Evolutionary conservation across 345 rosid genomes (phyloP).

Genomic region (Carallia pectinifolia): DNA sequence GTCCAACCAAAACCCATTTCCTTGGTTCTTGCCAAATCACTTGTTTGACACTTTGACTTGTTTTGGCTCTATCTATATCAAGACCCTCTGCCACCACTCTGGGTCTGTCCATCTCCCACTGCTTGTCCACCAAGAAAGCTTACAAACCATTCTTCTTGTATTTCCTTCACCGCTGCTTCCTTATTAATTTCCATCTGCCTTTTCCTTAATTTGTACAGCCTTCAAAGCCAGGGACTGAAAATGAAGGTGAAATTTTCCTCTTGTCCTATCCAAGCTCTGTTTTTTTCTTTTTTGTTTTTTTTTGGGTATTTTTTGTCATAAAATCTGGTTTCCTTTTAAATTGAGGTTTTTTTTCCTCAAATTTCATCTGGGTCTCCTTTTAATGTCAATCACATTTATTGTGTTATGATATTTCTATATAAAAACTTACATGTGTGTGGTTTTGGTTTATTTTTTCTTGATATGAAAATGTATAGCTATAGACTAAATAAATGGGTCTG

Average conservation of each 20-base stretch:
- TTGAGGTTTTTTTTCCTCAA: not conserved
- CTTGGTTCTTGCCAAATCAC: not conserved
- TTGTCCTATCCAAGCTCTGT: not conserved
- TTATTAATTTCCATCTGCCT: too few relatives aligned
- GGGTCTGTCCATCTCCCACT: not conserved
- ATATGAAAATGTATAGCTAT: too few relatives aligned
- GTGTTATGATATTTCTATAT: too few relatives aligned
- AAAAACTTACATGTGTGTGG: too few relatives aligned
- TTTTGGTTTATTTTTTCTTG: too few relatives aligned
- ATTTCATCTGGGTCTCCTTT: too few relatives aligned
- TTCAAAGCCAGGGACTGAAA: conserved; percentile 16
- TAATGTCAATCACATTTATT: too few relatives aligned
- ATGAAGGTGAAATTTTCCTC: conserved; percentile 33
- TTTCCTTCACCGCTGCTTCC: too few relatives aligned
- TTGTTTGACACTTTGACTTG: not conserved
- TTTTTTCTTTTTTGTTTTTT: too few relatives aligned
- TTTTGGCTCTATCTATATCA: not conserved
- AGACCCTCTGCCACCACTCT: not conserved
- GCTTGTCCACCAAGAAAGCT: not conserved
- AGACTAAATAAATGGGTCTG: too few relatives aligned
- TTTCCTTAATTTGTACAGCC: not conserved
- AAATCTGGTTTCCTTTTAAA: not conserved
- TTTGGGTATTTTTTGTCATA: not conserved
- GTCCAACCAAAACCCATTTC: not conserved
- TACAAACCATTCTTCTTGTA: too few relatives aligned